These are phyloP conservation scores for Spergularia marina DNA, from an alignment of 148 eudicot genomes.

Conservation along the genomic window DNA sequence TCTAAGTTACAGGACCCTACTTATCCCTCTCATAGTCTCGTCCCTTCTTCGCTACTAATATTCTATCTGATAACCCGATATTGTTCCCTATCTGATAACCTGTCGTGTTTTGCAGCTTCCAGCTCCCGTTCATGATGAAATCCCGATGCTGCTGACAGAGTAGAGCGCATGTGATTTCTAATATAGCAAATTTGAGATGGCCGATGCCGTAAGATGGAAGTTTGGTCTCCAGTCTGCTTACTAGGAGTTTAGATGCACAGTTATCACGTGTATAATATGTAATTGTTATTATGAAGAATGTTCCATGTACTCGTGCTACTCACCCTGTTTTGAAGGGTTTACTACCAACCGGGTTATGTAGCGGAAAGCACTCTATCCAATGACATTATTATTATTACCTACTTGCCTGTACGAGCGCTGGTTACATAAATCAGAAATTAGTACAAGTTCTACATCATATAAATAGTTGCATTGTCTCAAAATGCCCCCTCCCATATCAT, in stretches of 20 bases:
- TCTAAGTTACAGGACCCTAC: no score
- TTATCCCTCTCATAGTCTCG: no score
- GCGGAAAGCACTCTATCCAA: no score
- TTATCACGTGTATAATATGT: neutral
- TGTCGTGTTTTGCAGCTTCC: slow-evolving; percentile 46
- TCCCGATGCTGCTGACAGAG: slow-evolving; percentile 58
- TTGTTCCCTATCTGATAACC: neutral
- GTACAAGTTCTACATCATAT: no score
- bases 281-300: neutral
- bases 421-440: no score
- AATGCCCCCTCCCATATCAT: no score
- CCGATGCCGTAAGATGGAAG: slow-evolving; percentile 24
- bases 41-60: neutral
- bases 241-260: slow-evolving; percentile 4
- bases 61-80: neutral
- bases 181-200: slow-evolving; percentile 28
- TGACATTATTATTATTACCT: no score
- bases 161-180: slow-evolving; percentile 26
- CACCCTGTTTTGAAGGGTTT: no score
- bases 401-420: no score
- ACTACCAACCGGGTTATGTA: no score
- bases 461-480: no score
- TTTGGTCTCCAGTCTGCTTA: slow-evolving; percentile 30
- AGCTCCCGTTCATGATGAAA: slow-evolving; percentile 36
- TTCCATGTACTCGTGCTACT: no score